phyloP scores from a whole-genome alignment of 768 basidiomycete species.

The Clavulina sp. region DNA sequence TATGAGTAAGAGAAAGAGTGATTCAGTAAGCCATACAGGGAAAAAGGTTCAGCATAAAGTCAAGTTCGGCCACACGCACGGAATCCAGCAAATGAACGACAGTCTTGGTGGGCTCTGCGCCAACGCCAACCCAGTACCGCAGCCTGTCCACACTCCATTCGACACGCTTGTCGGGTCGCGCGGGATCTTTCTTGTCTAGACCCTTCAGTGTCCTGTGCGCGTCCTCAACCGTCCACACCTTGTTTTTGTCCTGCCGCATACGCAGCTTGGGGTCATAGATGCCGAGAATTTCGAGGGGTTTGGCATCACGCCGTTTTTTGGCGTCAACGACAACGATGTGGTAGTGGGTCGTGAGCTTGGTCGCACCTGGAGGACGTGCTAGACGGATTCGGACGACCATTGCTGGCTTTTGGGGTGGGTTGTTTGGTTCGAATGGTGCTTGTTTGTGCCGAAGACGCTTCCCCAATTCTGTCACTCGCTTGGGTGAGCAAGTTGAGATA shows the following conservation, averaged over 20 bases:
- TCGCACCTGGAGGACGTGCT: constrained; percentile 9
- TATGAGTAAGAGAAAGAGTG: too few relatives aligned
- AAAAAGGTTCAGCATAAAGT: too few relatives aligned
- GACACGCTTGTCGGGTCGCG: constrained; percentile 38
- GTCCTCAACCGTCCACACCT: constrained; percentile 8
- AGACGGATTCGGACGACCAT: constrained; percentile 11
- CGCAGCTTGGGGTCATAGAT: constrained; percentile 48
- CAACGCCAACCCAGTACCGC: constrained; percentile 71
- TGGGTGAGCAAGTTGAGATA: too few relatives aligned
- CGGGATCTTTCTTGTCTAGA: neutral
- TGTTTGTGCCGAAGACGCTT: too few relatives aligned
- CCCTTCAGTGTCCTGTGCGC: neutral
- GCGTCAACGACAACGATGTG: constrained; percentile 74
- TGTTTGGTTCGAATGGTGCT: too few relatives aligned
- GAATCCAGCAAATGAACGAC: constrained; percentile 61
- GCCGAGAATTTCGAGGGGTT: constrained; percentile 76
- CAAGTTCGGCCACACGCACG: constrained; percentile 50
- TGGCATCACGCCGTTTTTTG: constrained; percentile 55
- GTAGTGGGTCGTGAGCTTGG: constrained; percentile 22
- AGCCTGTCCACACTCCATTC: constrained; percentile 88
- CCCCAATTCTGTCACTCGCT: too few relatives aligned
- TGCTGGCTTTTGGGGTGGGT: neutral
- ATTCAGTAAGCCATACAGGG: too few relatives aligned
- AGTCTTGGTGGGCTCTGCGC: constrained; percentile 64
- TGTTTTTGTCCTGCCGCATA: constrained; percentile 24